Conservation (phyloP, 176 grass and related monocot species). For the Oryza rufipogon region DNA sequence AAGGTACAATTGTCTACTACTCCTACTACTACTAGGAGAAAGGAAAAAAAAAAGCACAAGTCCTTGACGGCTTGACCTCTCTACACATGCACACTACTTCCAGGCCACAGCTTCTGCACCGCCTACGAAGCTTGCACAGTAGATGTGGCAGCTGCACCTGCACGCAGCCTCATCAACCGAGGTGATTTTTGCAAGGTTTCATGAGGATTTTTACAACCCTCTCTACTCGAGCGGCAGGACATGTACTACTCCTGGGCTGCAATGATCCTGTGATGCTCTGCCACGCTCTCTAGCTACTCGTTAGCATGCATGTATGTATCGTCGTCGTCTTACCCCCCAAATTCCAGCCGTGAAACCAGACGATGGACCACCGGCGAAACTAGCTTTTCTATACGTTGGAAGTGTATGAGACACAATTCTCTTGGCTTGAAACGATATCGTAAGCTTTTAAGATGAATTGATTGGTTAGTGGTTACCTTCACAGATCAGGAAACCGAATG, state of each 20-base stretch:
- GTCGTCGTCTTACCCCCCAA: neutral
- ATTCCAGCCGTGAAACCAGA: neutral
- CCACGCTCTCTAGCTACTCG: too few species aligned
- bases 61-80: conserved; percentile 14
- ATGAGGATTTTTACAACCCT: neutral
- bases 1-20: conserved; percentile 41
- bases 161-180: neutral
- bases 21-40: too few species aligned
- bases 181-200: neutral
- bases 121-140: conserved; percentile 13
- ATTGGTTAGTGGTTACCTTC: too few species aligned
- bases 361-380: conserved; percentile 11
- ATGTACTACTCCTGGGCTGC: neutral
- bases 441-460: neutral
- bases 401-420: neutral
- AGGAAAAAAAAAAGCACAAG: neutral
- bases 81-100: neutral
- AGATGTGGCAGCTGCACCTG: neutral
- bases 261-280: neutral
- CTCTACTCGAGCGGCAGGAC: neutral
- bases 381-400: neutral
- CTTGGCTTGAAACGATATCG: neutral
- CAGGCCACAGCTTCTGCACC: neutral
- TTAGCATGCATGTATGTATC: neutral
- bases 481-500: neutral